Conservation (phyloP, 2,329 filamentous ascomycete species). For the Elsinoe perseae region DNA sequence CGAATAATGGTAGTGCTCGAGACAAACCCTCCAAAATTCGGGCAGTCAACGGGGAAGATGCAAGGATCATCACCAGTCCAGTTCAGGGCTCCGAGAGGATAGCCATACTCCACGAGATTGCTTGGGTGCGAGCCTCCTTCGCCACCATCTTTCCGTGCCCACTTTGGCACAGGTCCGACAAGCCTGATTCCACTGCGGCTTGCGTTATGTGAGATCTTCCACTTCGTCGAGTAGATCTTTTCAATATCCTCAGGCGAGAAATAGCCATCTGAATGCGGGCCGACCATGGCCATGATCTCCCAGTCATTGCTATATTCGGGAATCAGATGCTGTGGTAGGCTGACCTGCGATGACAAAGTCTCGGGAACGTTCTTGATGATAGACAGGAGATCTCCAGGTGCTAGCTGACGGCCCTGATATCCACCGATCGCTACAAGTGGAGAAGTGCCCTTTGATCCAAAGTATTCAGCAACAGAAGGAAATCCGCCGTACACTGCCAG, state of each 20-base stretch:
- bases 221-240: slow-evolving; percentile 50
- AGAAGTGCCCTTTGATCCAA: slow-evolving; percentile 52
- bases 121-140: slow-evolving; percentile 55
- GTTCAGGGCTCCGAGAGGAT: slow-evolving; percentile 51
- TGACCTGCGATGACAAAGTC: slow-evolving; percentile 23
- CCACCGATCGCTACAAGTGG: slow-evolving; percentile 53
- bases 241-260: slow-evolving; percentile 46
- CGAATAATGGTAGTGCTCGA: slow-evolving; percentile 49
- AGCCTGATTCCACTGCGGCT: slow-evolving; percentile 54
- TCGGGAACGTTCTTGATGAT: slow-evolving; percentile 36
- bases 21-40: slow-evolving; percentile 55
- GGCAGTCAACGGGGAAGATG: slow-evolving; percentile 53
- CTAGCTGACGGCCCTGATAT: slow-evolving; percentile 50
- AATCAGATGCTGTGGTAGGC: slow-evolving; percentile 40
- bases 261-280: slow-evolving; percentile 51
- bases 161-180: slow-evolving; percentile 51
- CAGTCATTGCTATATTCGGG: slow-evolving; percentile 44
- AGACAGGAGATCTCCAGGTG: slow-evolving; percentile 47
- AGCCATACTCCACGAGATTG: slow-evolving; percentile 49
- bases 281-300: slow-evolving; percentile 49
- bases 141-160: slow-evolving; percentile 52
- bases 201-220: slow-evolving; percentile 55
- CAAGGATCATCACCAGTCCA: slow-evolving; percentile 55
- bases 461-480: slow-evolving; percentile 47
- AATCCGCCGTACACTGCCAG: slow-evolving; percentile 52